Percentiles rank a stretch among this genome's conserved stretches.
Evolutionary conservation across 2,329 filamentous ascomycete species (phyloP).

Genomic region (Monilinia laxa): DNA sequence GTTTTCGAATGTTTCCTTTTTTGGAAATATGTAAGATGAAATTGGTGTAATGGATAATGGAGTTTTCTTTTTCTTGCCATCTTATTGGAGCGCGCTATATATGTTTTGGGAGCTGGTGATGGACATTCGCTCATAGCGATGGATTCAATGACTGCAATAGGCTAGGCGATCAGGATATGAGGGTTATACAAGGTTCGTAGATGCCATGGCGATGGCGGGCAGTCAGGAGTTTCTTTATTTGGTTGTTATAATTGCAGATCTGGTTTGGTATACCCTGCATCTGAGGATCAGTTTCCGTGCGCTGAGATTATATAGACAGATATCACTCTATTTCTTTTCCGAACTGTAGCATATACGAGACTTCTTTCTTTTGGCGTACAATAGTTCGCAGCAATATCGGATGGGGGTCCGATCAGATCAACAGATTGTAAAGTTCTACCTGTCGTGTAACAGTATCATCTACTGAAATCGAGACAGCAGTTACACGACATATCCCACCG

Average conservation of each 20-base stretch:
- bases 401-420: neutral
- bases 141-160: slow-evolving; percentile 15
- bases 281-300: neutral
- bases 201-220: slow-evolving; percentile 15
- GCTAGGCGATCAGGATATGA: slow-evolving; percentile 4
- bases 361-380: neutral
- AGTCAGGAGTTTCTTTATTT: slow-evolving; percentile 8
- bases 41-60: neutral
- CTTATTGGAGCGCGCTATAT: neutral
- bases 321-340: slow-evolving; percentile 1
- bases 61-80: neutral
- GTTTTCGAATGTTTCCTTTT: neutral
- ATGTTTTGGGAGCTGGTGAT: neutral
- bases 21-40: neutral
- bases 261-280: neutral
- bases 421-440: neutral
- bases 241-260: neutral
- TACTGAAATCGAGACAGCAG: slow-evolving; percentile 9
- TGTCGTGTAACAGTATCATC: slow-evolving; percentile 5
- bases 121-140: neutral
- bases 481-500: slow-evolving; percentile 1
- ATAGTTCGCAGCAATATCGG: neutral
- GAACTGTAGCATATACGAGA: neutral
- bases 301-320: neutral
- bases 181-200: slow-evolving; percentile 7